phyloP scores from a whole-genome alignment of 139 green algal genomes.

The Asterochloris erici region DNA sequence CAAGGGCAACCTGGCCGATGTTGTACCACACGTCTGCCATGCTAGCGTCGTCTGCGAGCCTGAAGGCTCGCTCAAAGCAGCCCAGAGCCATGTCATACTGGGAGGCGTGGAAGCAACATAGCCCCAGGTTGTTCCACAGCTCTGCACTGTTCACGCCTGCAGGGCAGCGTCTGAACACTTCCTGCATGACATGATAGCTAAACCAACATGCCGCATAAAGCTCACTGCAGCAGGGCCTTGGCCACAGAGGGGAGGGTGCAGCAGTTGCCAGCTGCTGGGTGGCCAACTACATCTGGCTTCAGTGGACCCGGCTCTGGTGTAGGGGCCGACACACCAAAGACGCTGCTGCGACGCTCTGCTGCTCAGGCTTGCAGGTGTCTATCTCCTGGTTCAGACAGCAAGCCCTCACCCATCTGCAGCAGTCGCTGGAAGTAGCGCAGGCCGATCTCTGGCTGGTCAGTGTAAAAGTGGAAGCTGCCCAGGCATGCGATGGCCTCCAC shows the following conservation, averaged over 20 bases:
- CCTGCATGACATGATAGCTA: too few species aligned
- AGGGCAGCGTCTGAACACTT: not conserved
- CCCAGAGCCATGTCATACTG: constrained; percentile 80
- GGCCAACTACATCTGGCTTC: too few species aligned
- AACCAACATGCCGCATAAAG: too few species aligned
- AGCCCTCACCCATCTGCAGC: constrained; percentile 21
- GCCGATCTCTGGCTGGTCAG: constrained; percentile 79
- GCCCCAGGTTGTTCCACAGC: constrained; percentile 78
- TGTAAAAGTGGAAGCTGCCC: constrained; percentile 76
- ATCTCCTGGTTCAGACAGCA: not conserved
- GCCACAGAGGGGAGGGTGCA: too few species aligned
- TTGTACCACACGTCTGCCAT: constrained; percentile 76
- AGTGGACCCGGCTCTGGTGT: too few species aligned
- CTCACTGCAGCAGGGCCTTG: too few species aligned
- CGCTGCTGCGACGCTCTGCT: too few species aligned
- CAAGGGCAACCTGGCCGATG: constrained; percentile 46
- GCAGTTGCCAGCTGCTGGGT: too few species aligned
- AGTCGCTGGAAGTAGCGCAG: constrained; percentile 53
- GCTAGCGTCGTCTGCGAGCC: constrained; percentile 43
- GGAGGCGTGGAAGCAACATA: constrained; percentile 80
- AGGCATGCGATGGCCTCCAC: constrained; percentile 79
- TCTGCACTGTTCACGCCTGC: constrained; percentile 68
- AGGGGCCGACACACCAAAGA: too few species aligned
- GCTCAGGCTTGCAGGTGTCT: too few species aligned
- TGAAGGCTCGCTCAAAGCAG: constrained; percentile 68